Evolutionary conservation across 192 early-diverging fungal genomes (phyloP), one percentile per base, ranked within the genome.

Genomic region (Coemansia sp.): DNA sequence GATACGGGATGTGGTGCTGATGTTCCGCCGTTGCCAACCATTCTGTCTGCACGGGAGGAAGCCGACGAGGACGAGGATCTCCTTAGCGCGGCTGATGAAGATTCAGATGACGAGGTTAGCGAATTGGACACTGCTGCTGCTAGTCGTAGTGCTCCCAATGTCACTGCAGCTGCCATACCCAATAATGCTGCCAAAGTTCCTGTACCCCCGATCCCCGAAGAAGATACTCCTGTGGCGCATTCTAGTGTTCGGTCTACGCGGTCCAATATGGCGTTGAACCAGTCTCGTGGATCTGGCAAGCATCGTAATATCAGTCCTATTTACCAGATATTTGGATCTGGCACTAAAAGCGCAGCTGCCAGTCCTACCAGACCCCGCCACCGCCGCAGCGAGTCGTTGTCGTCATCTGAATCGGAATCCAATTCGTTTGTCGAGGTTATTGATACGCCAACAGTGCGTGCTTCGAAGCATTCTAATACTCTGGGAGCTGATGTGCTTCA

Each of bases 381-480:
- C n/a, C 60, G 60, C 5, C 60, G 33, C 34, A 22, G 36, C 39
- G 34, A 2, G n/a, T 62, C 61, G 9, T 61, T 18, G 15, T 39
- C 33, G 1, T 27, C 24, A 5, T 36, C 33, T 15, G 61, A 40
- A 68, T 53, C 46, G 40, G 66, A 41, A 38, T 39, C 61, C 43
- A 68, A 69, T 34, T 83, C 80, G 41, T 83, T 78, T 72, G 80
- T 83, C 8, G 75, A 83, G 31, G 60, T 83, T 22, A 63, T 64
- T 47, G 52, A 63, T 16, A 46, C 65, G 64, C 31, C 33, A 7
- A 33, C 69, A 36, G 49, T 62, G 63, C 52, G 49, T 38, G 49
- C 63, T 1, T 41, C 61, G n/a, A 38, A 41, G 61, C 61, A 38
- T 22, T 12, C 20, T 13, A 62, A 41, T 24, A 15, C 13, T 9